Percentiles rank a stretch among this genome's conserved stretches.
Evolutionary conservation across 768 basidiomycete species (phyloP).

Genomic region (Suillus bovinus): DNA sequence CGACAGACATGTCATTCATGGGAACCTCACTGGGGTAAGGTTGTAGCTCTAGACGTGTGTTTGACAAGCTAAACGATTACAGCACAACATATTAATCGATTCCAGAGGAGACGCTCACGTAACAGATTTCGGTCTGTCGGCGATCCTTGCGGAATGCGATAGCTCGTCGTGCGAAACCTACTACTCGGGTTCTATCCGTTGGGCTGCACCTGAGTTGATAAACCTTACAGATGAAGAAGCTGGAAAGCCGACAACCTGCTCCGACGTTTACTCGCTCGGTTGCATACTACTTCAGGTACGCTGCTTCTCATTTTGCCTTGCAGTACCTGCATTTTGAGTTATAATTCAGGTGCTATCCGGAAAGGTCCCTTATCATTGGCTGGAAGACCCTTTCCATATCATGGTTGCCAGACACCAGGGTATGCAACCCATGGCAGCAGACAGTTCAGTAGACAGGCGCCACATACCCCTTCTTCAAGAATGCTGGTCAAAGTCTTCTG

Average conservation of each 20-base stretch:
- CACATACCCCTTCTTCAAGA: neutral
- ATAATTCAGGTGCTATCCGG: constrained; percentile 11
- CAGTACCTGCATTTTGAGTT: neutral
- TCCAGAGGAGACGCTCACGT: neutral
- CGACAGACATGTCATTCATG: constrained; percentile 8
- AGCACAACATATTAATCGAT: constrained; percentile 14
- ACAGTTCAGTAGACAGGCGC: neutral
- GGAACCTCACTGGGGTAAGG: constrained; percentile 11
- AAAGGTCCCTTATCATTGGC: constrained; percentile 11
- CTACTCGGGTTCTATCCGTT: constrained; percentile 9
- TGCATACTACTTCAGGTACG: constrained; percentile 11
- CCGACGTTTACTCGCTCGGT: constrained; percentile 13
- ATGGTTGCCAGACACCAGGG: constrained; percentile 4
- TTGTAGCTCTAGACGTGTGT: neutral
- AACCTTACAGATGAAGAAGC: neutral
- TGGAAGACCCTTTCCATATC: constrained; percentile 1
- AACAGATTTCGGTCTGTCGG: constrained; percentile 11
- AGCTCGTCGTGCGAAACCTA: neutral
- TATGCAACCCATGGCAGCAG: neutral
- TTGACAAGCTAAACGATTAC: neutral
- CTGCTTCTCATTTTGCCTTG: neutral
- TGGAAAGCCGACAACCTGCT: neutral
- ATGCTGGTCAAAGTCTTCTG: neutral
- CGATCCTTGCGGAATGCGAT: constrained; percentile 6
- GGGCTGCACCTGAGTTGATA: constrained; percentile 14